phyloP scores from a whole-genome alignment of 139 green algal species.

The Chlamydomonas schloesseri region DNA sequence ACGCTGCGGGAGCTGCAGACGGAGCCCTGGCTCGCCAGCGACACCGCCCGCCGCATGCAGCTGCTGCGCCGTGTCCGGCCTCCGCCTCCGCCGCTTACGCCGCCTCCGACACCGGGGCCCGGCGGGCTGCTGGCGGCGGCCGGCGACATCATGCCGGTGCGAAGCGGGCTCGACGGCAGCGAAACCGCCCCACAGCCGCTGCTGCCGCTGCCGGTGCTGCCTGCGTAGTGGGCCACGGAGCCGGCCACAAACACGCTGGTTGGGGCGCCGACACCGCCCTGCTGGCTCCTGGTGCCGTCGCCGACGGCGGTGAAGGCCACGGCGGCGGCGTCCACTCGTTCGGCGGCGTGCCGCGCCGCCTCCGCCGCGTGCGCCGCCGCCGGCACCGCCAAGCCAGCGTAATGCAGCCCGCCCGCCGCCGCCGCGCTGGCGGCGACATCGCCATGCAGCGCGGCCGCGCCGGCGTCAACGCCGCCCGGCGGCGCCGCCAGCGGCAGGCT shows the following conservation, averaged over 20 bases:
- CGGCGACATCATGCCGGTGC: no score
- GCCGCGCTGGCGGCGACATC: slow-evolving; percentile 27
- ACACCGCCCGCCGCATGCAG: slow-evolving; percentile 1
- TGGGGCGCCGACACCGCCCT: no score
- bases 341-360: slow-evolving; percentile 10
- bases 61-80: neutral
- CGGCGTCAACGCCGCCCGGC: neutral
- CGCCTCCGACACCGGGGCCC: no score
- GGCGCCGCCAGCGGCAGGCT: neutral
- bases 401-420: slow-evolving; percentile 39
- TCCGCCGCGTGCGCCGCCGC: slow-evolving; percentile 21
- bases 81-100: neutral
- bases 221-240: neutral
- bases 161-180: no score
- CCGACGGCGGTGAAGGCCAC: neutral
- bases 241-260: neutral
- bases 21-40: neutral
- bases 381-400: neutral
- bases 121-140: no score
- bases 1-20: neutral
- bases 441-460: neutral
- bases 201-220: neutral
- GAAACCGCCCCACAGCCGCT: no score
- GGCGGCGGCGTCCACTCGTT: neutral
- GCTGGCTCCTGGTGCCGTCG: neutral